Base-by-base conservation (phyloP, 192 early-diverging fungal genomes). In the Coemansia nantahalensis region DNA sequence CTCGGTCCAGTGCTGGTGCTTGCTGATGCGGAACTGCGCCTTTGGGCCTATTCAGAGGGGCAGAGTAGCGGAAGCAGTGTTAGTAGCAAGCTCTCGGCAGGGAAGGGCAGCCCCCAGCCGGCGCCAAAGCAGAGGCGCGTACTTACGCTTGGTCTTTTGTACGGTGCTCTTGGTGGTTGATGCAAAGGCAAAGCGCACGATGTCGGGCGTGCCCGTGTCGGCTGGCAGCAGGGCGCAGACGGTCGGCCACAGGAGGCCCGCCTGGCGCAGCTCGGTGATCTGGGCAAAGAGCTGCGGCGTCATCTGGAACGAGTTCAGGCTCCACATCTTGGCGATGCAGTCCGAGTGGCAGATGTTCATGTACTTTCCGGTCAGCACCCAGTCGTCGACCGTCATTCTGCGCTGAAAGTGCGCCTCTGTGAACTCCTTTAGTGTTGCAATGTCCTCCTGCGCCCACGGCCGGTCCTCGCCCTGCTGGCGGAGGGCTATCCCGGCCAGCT, bases 291-390 rank as follows among this genome's bases (percentile, higher is more conserved):
- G 34, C 31, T 51, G 47, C 28, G 58, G 54, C 1, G 63, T 62
- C 63, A 74, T 62, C 11, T 51, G 50, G 38, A 66, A 59, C 36
- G 40, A 39, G 52, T 55, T 58, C 10, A 74, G 39, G 17, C 39
- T 54, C 70, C 63, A 74, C 70, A 66, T 67, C 42, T 67, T 75
- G 37, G 55, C 51, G 9, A 75, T 66, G 21, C 71, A 75, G 48
- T 67, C 52, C 1, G 51, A 59, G 45, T 62, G 63, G 18, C 34
- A 18, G 4, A 75, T 63, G 39, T 75, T 75, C 55, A 75, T 75
- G 42, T 63, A 75, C 19, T 59, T 66, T 15, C 71, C 71, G 6
- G 48, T 50, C 17, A 75, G 45, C 22, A 45, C 41, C 71, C 71
- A 75, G 56, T 75, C 71, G n/a, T 62, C 48, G 7, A 62, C 46